phyloP scores from a whole-genome alignment of 2,329 filamentous ascomycete genomes.

The Fusarium sp. region DNA sequence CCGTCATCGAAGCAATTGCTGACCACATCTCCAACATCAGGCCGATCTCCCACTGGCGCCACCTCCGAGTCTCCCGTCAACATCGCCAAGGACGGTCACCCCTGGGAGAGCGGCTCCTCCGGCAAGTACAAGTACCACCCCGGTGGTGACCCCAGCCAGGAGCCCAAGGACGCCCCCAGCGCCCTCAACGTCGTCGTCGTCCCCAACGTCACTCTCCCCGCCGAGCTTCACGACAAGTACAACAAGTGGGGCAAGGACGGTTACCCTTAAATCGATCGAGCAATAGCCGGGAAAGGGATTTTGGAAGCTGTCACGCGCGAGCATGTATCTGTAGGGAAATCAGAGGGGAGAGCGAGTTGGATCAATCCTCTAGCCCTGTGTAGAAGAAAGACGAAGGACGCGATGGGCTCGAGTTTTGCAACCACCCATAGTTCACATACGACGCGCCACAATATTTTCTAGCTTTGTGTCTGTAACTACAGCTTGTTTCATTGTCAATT shows the following conservation, averaged over 20 bases:
- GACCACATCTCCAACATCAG: constrained; percentile 54
- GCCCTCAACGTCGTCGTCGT: constrained; percentile 95
- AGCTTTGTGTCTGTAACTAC: constrained; percentile 40
- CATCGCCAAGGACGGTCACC: constrained; percentile 83
- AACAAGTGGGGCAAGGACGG: constrained; percentile 99
- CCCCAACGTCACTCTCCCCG: constrained; percentile 92
- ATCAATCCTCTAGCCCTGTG: constrained; percentile 26
- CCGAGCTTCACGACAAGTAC: constrained; percentile 94
- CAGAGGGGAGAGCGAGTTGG: constrained; percentile 22
- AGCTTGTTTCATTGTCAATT: constrained; percentile 20
- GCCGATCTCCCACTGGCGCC: constrained; percentile 85
- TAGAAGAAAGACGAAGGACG: constrained; percentile 39
- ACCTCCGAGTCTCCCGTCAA: constrained; percentile 84
- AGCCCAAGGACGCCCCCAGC: constrained; percentile 90
- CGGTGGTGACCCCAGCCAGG: constrained; percentile 80
- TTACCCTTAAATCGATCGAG: constrained; percentile 66
- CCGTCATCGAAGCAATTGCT: constrained; percentile 36
- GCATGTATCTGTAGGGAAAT: constrained; percentile 22
- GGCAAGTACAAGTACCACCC: constrained; percentile 86
- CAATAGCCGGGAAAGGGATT: constrained; percentile 2
- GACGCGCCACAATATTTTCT: constrained; percentile 37
- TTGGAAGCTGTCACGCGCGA: constrained; percentile 23
- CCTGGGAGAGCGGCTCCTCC: constrained; percentile 81
- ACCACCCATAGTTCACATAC: constrained; percentile 41
- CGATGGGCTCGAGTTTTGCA: constrained; percentile 39